Base-by-base conservation (phyloP, 2,329 filamentous ascomycete species). In the Bipolaris sorokiniana region DNA sequence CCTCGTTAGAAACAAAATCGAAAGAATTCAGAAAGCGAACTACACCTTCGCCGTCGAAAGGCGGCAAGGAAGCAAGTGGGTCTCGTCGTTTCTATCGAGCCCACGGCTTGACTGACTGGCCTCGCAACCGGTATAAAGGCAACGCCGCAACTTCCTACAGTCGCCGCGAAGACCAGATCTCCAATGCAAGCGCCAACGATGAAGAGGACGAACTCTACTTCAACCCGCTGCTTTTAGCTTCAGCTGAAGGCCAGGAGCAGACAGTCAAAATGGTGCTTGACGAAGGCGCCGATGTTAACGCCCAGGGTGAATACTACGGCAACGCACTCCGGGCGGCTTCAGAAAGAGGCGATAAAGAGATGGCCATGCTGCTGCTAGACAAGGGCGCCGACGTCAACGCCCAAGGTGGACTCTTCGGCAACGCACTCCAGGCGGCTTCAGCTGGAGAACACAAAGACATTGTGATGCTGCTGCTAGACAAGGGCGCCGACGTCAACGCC, bases 201-300 rank as follows among this genome's bases (percentile, higher is more conserved):
- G 6, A 10, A 2, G 13, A 20, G n/a, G 6, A 7, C 7, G 5
- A 2, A 38, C 4, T 7, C 36, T 7, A 20, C 5, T 2, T 2
- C 36, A 38, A 20, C 10, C 13, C 36, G 18, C 36, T 38, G 5
- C 15, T 18, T 1, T 4, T 7, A 38, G 36, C 36, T 10, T 38
- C 36, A 16, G 2, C n/a, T 3, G 5, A n/a, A 18, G 36, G 36
- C 16, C 36, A 38, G 1, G 16, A 18, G 16, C n/a, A 10, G 3
- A 20, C 18, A 62, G 63, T 38, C 16, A 42, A 2, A 20, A n/a
- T 26, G 20, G 15, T 48, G 3, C 34, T 48, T 4, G 34, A 48
- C 2, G 15, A 5, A 7, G 33, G 33, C 13, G 45, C 45, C 20
- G 18, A 48, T 9, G 7, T 48, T 10, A 48, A 48, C 13, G 45